Base-by-base conservation (phyloP, 371 early-diverging fungal genomes). In the Nematocida sp. region DNA sequence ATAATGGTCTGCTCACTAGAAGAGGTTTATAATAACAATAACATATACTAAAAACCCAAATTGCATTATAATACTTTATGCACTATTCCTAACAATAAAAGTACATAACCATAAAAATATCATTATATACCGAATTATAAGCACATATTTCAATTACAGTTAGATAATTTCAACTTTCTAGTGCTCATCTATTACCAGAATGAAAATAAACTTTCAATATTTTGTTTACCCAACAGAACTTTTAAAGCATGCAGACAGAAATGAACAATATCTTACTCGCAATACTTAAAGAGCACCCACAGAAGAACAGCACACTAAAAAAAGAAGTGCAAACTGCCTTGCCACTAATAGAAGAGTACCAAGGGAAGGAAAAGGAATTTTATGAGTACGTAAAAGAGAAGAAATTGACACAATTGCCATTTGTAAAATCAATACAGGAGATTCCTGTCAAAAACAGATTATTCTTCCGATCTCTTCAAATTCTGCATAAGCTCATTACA, bases 401-500 rank as follows among this genome's bases (percentile, higher is more conserved):
- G 15, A 18, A 33, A 39, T 11, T 45, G 50, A 44, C 69, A 46
- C 56, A 25, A 13, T 15, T 56, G 6, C 80, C 80, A 39, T 78
- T 78, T 69, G 45, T 78, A n/a, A 67, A 45, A 45, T 42, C 42
- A 13, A 7, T 78, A n/a, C 69, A 67, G 55, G 80, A 78, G 72
- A 82, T 70, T 15, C 33, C 46, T 39, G 23, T 70, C 18, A 78
- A 78, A 44, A 45, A 67, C 71, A 69, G 46, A 61, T 25, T n/a
- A n/a, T 78, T 78, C 45, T 39, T 54, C 4, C 54, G 2, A 1
- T 70, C 25, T 27, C 20, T 78, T 11, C 9, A 54, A 13, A n/a
- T 66, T 7, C 33, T 78, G 9, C 80, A 78, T 27, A 67, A 70
- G 44, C 23, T 78, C 23, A 57, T 78, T 9, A 60, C 39, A 23